These are phyloP conservation scores for Fusarium agapanthi DNA, from an alignment of 2,329 filamentous ascomycete species.

Conservation along the genomic window DNA sequence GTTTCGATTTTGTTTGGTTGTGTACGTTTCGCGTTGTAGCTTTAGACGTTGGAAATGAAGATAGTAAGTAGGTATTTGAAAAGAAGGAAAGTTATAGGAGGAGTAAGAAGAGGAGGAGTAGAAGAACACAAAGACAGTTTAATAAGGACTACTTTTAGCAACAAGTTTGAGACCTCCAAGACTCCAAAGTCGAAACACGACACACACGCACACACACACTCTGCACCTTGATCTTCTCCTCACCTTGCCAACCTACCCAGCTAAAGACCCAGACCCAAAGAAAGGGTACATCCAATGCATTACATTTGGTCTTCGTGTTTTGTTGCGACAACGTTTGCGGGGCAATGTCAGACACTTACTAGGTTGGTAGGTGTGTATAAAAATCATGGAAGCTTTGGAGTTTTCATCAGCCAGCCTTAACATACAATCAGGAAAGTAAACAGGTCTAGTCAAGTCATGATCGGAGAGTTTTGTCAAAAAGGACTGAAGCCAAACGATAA, in stretches of 20 bases:
- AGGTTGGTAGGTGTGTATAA: background rate
- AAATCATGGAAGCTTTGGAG: background rate
- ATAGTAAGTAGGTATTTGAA: background rate
- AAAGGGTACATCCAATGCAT: background rate
- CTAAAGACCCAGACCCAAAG: background rate
- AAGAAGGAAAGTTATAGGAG: background rate
- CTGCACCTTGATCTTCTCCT: background rate
- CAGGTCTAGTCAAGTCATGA: background rate
- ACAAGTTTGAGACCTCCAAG: slow-evolving; percentile 1
- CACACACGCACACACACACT: background rate
- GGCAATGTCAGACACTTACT: background rate
- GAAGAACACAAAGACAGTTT: background rate
- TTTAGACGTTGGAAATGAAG: background rate
- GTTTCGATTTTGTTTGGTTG: background rate
- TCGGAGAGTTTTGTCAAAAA: slow-evolving; percentile 16
- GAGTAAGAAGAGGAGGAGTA: background rate
- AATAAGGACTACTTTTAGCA: slow-evolving; percentile 12
- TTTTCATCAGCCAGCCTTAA: background rate
- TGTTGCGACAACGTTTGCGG: slow-evolving; percentile 6
- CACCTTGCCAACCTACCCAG: background rate
- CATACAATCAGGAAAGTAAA: slow-evolving; percentile 18
- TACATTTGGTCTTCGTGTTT: background rate
- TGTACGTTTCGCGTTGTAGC: background rate
- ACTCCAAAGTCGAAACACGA: slow-evolving; percentile 8
- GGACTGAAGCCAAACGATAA: slow-evolving; percentile 3